A percentile compares a stretch with the other conserved stretches of the same genome.
phyloP scores from a whole-genome alignment of 2,329 filamentous ascomycete genomes.

The Diplodia scrobiculata region DNA sequence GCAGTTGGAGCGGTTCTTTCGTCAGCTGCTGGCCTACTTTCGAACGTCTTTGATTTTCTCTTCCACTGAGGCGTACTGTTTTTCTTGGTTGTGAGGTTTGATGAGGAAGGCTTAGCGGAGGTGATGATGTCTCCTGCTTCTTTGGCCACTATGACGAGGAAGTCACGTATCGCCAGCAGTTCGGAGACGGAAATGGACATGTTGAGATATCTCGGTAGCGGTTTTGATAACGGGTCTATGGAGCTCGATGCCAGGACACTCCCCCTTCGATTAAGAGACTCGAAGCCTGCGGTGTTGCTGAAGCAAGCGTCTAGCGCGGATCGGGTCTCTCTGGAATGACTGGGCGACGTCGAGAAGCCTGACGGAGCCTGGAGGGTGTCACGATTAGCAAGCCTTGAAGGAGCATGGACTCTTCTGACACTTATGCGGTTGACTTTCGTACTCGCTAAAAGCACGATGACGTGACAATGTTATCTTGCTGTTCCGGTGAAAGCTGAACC shows the following conservation, averaged over 20 bases:
- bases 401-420: background rate
- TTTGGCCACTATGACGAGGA: conserved; percentile 11
- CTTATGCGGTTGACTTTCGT: background rate
- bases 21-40: background rate
- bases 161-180: conserved; percentile 14
- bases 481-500: background rate
- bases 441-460: conserved; percentile 2
- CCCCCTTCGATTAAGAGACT: background rate
- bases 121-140: conserved; percentile 6
- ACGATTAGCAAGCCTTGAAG: background rate
- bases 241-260: background rate
- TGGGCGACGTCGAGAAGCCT: background rate
- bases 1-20: background rate
- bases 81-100: background rate
- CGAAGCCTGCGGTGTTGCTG: background rate
- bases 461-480: background rate
- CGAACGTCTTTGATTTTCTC: background rate
- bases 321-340: background rate
- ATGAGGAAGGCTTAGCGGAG: background rate
- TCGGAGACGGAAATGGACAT: background rate
- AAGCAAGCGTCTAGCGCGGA: background rate
- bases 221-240: no score
- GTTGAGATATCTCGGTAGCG: background rate
- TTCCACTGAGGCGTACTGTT: background rate
- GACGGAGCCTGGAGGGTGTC: background rate